Evolutionary conservation across 208 protist genomes (phyloP), one percentile per base, ranked within the genome.

Genomic region (Leishmania amazonensis): DNA sequence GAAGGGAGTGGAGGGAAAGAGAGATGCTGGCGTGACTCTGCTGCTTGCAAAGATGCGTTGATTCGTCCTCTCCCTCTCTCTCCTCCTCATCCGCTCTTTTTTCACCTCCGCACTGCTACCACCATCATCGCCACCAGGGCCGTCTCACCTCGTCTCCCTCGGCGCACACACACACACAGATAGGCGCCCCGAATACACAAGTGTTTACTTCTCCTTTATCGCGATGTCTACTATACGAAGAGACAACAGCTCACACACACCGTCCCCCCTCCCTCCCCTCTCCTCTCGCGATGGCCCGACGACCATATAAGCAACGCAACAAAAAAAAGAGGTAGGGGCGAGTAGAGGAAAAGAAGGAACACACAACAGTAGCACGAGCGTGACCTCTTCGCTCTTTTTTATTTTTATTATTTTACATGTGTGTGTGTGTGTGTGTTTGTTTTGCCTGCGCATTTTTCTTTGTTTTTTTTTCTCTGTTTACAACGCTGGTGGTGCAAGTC

Each of bases 201-300:
- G 15, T 40, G 4, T 40, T 68, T 40, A 64, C 49, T 35, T 60
- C n/a, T 81, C 13, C 42, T 47, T 49, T 68, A 81, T 47, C 70
- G 58, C 21, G 74, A 78, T 68, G 40, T 75, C 40, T 74, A 75
- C 28, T 75, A 62, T 35, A 75, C 42, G 77, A 79, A 79, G 24
- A 42, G 38, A 79, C 53, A 71, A 62, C 21, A 64, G 47, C 45
- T 35, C 31, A 13, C 62, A 40, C 62, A n/a, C 31, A 42, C 31
- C 0, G 31, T 31, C 3, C 62, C 7, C 45, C 35, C 73, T 35
- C 17, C 28, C 35, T 5, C 35, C 73, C 38, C 13, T 64, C 49
- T 13, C 74, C n/a, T 31, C 42, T 45, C 35, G 57, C n/a, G n/a
- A 64, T 64, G 58, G 11, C 28, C 28, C 28, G 58, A 31, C 28